Percentiles rank a stretch among this genome's conserved stretches.
Conservation (phyloP, 345 rosid species). For the Eucalyptus camaldulensis region DNA sequence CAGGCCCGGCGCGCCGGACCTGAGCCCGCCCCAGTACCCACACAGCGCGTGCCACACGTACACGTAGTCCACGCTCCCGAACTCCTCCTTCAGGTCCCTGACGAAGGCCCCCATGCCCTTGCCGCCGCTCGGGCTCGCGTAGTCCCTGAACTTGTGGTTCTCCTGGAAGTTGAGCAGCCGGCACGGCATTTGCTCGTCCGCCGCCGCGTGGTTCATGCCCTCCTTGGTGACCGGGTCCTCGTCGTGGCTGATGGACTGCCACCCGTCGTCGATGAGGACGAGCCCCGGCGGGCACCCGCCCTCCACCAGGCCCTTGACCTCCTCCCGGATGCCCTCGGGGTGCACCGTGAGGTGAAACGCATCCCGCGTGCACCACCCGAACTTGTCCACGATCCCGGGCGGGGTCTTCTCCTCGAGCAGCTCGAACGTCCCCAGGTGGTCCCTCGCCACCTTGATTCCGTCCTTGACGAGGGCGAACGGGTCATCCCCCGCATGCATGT, state of each 20-base stretch:
- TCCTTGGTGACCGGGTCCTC: constrained; percentile 58
- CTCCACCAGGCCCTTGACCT: constrained; percentile 44
- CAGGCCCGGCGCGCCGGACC: constrained; percentile 57
- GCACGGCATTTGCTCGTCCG: constrained; percentile 98
- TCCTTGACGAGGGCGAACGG: constrained; percentile 60
- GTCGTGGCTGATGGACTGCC: constrained; percentile 86
- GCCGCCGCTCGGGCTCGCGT: constrained; percentile 28
- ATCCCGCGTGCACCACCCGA: constrained; percentile 99
- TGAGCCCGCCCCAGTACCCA: constrained; percentile 94
- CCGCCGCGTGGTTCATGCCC: constrained; percentile 58
- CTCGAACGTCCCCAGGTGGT: constrained; percentile 61
- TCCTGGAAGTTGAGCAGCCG: constrained; percentile 69
- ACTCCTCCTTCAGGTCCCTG: constrained; percentile 72
- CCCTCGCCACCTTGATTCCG: constrained; percentile 49
- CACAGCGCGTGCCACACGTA: constrained; percentile 95
- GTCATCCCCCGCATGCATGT: constrained; percentile 60
- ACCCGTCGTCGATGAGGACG: constrained; percentile 88
- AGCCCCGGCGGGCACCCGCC: constrained; percentile 97
- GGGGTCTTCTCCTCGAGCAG: constrained; percentile 67
- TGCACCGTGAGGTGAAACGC: constrained; percentile 81
- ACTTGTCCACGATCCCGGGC: constrained; percentile 80
- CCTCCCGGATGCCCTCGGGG: constrained; percentile 72
- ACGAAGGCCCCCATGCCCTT: constrained; percentile 81
- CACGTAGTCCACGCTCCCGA: constrained; percentile 57
- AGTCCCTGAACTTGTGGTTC: constrained; percentile 74